Evolutionary conservation across 306 rosid species (phyloP).

Genomic region (Cicer arietinum): DNA sequence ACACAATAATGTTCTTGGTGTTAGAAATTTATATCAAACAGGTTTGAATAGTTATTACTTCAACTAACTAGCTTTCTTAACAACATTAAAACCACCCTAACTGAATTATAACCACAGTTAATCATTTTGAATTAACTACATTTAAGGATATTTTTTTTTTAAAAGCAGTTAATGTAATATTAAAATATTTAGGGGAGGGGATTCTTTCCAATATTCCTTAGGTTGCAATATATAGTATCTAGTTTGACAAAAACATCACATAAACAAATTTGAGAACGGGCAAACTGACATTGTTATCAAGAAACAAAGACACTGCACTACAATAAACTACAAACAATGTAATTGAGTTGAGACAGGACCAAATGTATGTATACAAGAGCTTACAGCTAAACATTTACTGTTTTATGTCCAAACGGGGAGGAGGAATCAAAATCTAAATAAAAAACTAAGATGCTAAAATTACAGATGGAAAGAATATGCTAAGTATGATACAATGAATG

Average conservation of each 20-base stretch:
- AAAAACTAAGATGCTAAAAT: slow-evolving; percentile 44
- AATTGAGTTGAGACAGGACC: slow-evolving; percentile 48
- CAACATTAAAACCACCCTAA: too few species aligned
- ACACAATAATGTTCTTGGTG: too few species aligned
- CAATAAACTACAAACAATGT: slow-evolving; percentile 42
- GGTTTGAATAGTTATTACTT: too few species aligned
- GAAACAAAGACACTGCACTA: slow-evolving; percentile 31
- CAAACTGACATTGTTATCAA: slow-evolving; percentile 41
- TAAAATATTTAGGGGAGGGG: too few species aligned
- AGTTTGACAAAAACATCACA: neutral
- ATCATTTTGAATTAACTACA: too few species aligned
- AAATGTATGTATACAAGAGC: slow-evolving; percentile 51
- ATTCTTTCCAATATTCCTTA: neutral
- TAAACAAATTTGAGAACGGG: slow-evolving; percentile 34
- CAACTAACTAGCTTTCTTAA: too few species aligned
- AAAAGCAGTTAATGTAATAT: too few species aligned
- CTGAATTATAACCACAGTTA: too few species aligned
- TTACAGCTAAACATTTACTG: slow-evolving; percentile 47
- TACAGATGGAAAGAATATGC: slow-evolving; percentile 51
- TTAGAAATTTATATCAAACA: too few species aligned
- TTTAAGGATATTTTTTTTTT: too few species aligned
- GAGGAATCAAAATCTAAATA: slow-evolving; percentile 43
- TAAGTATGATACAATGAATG: slow-evolving; percentile 41
- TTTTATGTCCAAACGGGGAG: slow-evolving; percentile 46
- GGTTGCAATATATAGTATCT: neutral